Conservation (phyloP, 192 early-diverging fungal genomes). For the Coemansia furcata region DNA sequence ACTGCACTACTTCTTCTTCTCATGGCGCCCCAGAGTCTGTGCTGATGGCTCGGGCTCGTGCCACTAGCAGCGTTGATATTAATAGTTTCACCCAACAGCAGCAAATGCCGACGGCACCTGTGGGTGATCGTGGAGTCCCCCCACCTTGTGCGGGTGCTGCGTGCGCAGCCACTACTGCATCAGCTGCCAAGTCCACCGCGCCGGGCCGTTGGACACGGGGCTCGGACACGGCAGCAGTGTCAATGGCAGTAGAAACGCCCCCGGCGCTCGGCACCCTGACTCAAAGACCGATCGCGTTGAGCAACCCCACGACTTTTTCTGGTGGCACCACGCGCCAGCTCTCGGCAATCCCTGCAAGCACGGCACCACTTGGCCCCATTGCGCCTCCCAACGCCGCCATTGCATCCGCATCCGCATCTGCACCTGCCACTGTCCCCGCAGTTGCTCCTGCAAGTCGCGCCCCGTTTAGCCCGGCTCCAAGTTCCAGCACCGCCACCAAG, state of each 20-base stretch:
- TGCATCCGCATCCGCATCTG: neutral
- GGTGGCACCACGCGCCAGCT: neutral
- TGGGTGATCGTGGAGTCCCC: neutral
- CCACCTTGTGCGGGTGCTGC: neutral
- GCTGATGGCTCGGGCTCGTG: constrained; percentile 1
- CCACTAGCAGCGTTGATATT: neutral
- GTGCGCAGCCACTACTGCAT: neutral
- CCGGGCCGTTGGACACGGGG: constrained; percentile 1
- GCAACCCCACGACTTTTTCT: neutral
- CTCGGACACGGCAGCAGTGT: neutral
- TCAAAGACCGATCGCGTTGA: neutral
- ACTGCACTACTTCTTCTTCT: neutral
- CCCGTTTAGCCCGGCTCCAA: neutral
- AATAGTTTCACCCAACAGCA: neutral
- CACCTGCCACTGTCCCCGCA: neutral
- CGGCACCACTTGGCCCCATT: neutral
- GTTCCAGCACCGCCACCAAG: neutral
- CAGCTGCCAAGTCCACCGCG: neutral
- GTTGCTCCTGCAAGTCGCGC: neutral
- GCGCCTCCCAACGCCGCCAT: neutral
- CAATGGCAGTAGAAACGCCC: neutral
- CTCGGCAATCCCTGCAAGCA: constrained; percentile 2
- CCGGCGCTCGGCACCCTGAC: neutral
- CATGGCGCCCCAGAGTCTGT: neutral
- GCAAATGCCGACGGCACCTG: neutral